phyloP scores from a whole-genome alignment of 208 protist species.

The Leishmania turanica region DNA sequence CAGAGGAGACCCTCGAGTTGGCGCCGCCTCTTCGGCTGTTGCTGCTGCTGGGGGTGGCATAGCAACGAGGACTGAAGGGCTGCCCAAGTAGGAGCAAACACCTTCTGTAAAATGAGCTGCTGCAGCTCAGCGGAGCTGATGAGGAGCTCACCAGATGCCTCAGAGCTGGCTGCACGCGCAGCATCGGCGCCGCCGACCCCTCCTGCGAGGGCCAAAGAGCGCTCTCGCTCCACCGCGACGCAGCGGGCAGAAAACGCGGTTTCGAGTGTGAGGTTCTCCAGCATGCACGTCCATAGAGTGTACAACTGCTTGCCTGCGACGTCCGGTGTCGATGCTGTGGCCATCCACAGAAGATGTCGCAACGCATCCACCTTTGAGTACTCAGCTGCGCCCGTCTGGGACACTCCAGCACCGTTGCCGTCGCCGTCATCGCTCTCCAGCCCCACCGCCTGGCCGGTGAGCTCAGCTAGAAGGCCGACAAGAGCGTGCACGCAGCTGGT shows the following conservation, averaged over 20 bases:
- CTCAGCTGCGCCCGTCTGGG: background rate
- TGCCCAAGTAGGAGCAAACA: slow-evolving; percentile 17
- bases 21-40: background rate
- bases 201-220: background rate
- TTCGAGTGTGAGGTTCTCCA: slow-evolving; percentile 13
- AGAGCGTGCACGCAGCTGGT: background rate
- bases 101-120: slow-evolving; percentile 3
- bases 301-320: background rate
- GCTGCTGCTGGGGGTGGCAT: slow-evolving; percentile 4
- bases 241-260: background rate
- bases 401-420: background rate
- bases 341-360: background rate
- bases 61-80: background rate
- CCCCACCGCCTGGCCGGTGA: background rate
- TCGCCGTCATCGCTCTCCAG: background rate
- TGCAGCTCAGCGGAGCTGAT: slow-evolving; percentile 9
- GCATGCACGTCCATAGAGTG: slow-evolving; percentile 9
- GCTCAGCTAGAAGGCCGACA: background rate
- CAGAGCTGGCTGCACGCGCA: background rate
- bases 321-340: too few relatives aligned
- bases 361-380: background rate
- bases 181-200: background rate
- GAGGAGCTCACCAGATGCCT: background rate
- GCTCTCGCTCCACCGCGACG: background rate
- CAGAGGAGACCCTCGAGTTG: slow-evolving; percentile 23